These are phyloP conservation scores for Aspergillus calidoustus DNA, from an alignment of 2,329 filamentous ascomycete genomes.

Conservation along the genomic window DNA sequence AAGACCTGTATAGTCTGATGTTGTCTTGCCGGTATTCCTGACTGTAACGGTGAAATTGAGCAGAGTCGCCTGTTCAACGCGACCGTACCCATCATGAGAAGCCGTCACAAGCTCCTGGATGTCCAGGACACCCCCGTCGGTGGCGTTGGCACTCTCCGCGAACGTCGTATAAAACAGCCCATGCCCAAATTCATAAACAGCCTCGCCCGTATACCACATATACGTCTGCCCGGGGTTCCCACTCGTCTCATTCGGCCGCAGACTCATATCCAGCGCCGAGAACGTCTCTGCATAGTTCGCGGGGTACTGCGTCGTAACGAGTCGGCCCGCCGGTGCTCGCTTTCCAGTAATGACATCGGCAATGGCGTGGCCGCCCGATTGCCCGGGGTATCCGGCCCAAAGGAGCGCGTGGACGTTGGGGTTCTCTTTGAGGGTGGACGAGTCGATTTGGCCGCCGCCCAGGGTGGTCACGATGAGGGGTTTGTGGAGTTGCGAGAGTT, in stretches of 20 bases:
- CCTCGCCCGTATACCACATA: conserved; percentile 48
- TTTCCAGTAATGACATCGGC: conserved; percentile 49
- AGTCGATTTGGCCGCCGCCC: conserved; percentile 52
- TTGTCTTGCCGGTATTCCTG: conserved; percentile 40
- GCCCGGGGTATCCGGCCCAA: conserved; percentile 52
- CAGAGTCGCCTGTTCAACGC: conserved; percentile 43
- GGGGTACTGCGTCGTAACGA: conserved; percentile 46
- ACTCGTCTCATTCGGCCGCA: conserved; percentile 38
- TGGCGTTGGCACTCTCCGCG: conserved; percentile 15
- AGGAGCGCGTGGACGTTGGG: conserved; percentile 47
- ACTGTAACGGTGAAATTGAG: conserved; percentile 42
- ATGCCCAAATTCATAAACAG: conserved; percentile 50
- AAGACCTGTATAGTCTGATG: conserved; percentile 49
- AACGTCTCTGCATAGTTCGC: conserved; percentile 49
- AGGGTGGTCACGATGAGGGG: conserved; percentile 49
- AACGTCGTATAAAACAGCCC: conserved; percentile 53
- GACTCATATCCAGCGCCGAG: conserved; percentile 46
- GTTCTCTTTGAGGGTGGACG: conserved; percentile 44
- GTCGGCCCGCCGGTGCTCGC: conserved; percentile 47
- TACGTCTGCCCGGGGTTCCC: conserved; percentile 51
- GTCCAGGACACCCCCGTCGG: conserved; percentile 29
- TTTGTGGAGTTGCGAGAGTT: conserved; percentile 44
- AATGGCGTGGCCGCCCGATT: conserved; percentile 48
- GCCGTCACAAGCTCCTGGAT: conserved; percentile 41
- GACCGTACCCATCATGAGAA: conserved; percentile 29